Conservation (phyloP, 495 filamentous ascomycete genomes). For the Terfezia claveryi region DNA sequence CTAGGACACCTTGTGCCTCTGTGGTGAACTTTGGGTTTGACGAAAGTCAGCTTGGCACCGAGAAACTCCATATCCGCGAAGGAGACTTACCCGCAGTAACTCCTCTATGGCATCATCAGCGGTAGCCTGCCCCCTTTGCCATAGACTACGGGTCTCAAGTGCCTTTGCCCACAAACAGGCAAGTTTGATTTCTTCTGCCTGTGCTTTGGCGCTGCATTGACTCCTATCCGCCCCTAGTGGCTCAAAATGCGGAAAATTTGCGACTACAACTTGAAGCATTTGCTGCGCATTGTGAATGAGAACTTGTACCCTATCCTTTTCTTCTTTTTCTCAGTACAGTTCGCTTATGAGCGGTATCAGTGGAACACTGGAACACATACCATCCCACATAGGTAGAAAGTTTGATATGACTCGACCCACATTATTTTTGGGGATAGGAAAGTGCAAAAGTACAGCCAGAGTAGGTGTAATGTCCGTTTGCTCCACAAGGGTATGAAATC, state of each 20-base stretch:
- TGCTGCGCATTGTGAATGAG: conserved; percentile 57
- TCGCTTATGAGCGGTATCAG: no score
- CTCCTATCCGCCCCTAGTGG: conserved; percentile 21
- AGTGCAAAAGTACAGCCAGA: conserved; percentile 63
- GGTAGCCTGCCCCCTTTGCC: no score
- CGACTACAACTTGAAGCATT: conserved; percentile 47
- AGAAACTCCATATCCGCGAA: no score
- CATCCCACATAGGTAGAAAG: conserved; percentile 52
- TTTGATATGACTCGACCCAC: conserved; percentile 68
- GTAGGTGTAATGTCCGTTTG: conserved; percentile 88
- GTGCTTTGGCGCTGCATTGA: conserved; percentile 1
- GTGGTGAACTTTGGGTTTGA: conserved; percentile 4
- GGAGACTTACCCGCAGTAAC: neutral
- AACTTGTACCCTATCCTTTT: conserved; percentile 36
- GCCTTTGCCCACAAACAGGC: conserved; percentile 27
- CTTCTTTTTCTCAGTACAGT: no score
- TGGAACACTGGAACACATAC: conserved; percentile 21
- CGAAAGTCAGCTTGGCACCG: no score
- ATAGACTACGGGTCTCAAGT: no score
- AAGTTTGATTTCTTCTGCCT: conserved; percentile 33
- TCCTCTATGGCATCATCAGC: neutral
- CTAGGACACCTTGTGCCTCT: conserved; percentile 15
- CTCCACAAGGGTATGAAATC: conserved; percentile 60
- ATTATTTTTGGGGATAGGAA: conserved; percentile 83
- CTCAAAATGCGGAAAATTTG: conserved; percentile 41